Evolutionary conservation across 306 rosid species (phyloP).

Genomic region (Cicer judaicum): DNA sequence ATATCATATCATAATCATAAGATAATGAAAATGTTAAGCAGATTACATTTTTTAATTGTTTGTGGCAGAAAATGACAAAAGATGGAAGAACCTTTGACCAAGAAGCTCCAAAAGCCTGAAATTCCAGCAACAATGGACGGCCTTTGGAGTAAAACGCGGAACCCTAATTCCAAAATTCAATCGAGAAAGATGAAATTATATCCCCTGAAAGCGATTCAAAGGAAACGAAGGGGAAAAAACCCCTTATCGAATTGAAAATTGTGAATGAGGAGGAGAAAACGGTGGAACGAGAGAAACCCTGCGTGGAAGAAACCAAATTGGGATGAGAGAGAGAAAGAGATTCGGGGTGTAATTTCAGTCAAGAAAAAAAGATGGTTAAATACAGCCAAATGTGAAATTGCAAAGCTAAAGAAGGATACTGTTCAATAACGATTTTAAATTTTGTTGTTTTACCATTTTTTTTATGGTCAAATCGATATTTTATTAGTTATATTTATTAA

Average conservation of each 20-base stretch:
- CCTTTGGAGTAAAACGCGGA: slow-evolving; percentile 44
- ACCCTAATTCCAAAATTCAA: slow-evolving; percentile 43
- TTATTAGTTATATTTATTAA: too few species aligned
- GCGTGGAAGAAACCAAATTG: slow-evolving; percentile 17
- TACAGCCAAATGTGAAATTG: slow-evolving; percentile 12
- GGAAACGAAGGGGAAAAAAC: background rate
- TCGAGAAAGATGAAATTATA: slow-evolving; percentile 16
- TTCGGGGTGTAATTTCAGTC: background rate
- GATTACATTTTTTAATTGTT: slow-evolving; percentile 32
- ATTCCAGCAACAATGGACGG: slow-evolving; percentile 34
- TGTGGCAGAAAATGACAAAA: slow-evolving; percentile 14
- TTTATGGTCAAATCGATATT: background rate
- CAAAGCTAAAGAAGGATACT: slow-evolving; percentile 14
- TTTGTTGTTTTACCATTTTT: background rate
- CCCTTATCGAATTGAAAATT: slow-evolving; percentile 1
- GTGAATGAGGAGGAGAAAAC: slow-evolving; percentile 28
- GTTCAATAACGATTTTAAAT: background rate
- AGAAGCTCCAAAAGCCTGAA: slow-evolving; percentile 45
- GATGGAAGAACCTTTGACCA: slow-evolving; percentile 20
- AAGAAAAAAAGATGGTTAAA: background rate
- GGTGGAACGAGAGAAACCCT: slow-evolving; percentile 38
- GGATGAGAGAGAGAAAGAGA: background rate
- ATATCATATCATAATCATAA: slow-evolving; percentile 3
- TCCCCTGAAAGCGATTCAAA: background rate
- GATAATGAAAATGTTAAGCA: background rate